Percentiles rank a stretch among this genome's conserved stretches.
Evolutionary conservation across 2,329 filamentous ascomycete species (phyloP).

Genomic region (Mycosphaerella sp.): DNA sequence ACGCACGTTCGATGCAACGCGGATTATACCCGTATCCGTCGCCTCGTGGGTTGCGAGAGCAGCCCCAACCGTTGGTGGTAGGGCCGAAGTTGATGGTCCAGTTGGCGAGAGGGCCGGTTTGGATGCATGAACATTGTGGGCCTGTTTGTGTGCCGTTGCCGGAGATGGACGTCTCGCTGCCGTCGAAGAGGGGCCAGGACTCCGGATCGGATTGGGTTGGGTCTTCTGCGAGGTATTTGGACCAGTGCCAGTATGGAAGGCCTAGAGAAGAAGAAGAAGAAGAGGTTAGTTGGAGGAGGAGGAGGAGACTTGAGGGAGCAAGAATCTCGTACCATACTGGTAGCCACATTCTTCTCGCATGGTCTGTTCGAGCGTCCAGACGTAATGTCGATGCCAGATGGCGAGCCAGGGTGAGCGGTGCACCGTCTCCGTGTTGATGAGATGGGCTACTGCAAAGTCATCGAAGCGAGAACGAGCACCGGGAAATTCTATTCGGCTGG

Average conservation of each 20-base stretch:
- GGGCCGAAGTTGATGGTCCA: conserved; percentile 25
- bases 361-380: conserved; percentile 29
- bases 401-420: conserved; percentile 16
- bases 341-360: conserved; percentile 28
- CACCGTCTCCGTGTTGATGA: conserved; percentile 8
- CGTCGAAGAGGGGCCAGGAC: conserved; percentile 43
- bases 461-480: conserved; percentile 19
- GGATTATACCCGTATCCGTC: conserved; percentile 17
- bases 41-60: conserved; percentile 15
- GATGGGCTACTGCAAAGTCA: conserved; percentile 19
- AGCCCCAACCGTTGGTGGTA: conserved; percentile 11
- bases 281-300: background rate
- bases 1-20: conserved; percentile 13
- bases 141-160: conserved; percentile 20
- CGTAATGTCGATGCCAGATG: conserved; percentile 15
- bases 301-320: conserved; percentile 18
- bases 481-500: conserved; percentile 11
- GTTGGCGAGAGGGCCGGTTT: conserved; percentile 45
- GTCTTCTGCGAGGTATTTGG: conserved; percentile 33
- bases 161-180: conserved; percentile 39
- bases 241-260: conserved; percentile 49
- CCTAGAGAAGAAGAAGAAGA: background rate
- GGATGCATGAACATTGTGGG: conserved; percentile 44
- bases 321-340: background rate
- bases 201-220: conserved; percentile 35